phyloP scores from a whole-genome alignment of 2,329 filamentous ascomycete genomes.

The Colletotrichum horii region DNA sequence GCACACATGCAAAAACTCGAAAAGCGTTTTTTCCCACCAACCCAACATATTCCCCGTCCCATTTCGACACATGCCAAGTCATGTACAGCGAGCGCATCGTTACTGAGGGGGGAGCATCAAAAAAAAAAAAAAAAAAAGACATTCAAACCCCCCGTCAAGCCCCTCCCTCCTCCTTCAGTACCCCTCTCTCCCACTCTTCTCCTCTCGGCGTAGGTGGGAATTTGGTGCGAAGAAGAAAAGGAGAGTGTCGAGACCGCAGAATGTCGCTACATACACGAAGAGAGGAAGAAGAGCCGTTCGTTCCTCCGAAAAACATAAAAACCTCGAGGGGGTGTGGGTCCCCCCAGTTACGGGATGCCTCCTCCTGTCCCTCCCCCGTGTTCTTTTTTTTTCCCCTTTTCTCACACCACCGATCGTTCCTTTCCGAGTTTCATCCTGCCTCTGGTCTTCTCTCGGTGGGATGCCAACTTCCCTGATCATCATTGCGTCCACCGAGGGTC shows the following conservation, averaged over 20 bases:
- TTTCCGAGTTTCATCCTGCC: constrained; percentile 5
- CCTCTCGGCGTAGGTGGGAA: background rate
- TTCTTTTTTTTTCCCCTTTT: background rate
- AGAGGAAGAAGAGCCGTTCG: background rate
- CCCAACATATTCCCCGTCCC: background rate
- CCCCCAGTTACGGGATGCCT: background rate
- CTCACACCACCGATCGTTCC: constrained; percentile 1
- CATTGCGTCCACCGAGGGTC: background rate
- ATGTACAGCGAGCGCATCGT: background rate
- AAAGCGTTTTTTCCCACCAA: background rate
- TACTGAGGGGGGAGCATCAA: too few species aligned
- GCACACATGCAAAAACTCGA: background rate
- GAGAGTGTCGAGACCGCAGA: background rate
- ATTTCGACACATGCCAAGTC: background rate
- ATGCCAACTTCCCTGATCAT: background rate
- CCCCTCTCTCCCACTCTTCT: background rate
- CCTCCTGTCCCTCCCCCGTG: background rate
- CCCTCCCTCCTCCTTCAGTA: background rate
- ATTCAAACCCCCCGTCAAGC: background rate
- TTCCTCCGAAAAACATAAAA: background rate
- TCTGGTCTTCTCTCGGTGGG: background rate
- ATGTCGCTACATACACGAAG: constrained; percentile 9
- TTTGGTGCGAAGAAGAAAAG: background rate
- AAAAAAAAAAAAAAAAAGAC: background rate
- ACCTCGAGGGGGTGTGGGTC: background rate